Evolutionary conservation across 352 stramenopile genomes (phyloP), one percentile per base, ranked within the genome.

Genomic region (Phytopythium oedochilum): DNA sequence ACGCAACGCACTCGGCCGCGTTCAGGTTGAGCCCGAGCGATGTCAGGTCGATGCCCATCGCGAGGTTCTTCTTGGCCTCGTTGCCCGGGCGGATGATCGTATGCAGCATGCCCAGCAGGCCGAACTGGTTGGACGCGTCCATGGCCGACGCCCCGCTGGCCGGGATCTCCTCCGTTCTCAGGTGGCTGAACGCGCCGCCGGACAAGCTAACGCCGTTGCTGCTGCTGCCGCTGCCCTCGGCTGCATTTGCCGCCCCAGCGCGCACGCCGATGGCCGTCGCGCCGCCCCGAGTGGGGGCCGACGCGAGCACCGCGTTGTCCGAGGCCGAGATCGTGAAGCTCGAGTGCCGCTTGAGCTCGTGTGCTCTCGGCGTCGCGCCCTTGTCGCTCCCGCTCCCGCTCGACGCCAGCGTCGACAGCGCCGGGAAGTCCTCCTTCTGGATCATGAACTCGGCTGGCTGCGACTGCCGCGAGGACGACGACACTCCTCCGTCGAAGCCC

Each of bases 361-460:
- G 55, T 42, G 62, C 59, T 28, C 65, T 49, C 17, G 60, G 47
- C 38, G 53, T 65, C 26, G 80, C 60, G 22, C 48, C 68, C 63
- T 89, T 89, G 34, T 89, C 82, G 54, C 54, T 77, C 23, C 57
- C 66, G 14, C 63, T 60, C 20, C 61, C 64, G 46, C 46, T 42
- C 10, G 55, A 34, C 3, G 57, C 66, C 61, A 94, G 89, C 5
- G 83, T 76, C n/a, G 80, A 91, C 3, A 94, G 68, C 22, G 83
- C 83, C 12, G 83, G 83, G 50, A 94, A 94, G 32, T 94, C 83
- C 49, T 94, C 83, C 53, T 94, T 94, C 60, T 94, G 83, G 51
- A 94, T 92, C 29, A 88, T 73, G 71, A 94, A 94, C 61, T 94
- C 83, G 9, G 83, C 87, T 28, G 68, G 71, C 39, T 78, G 76